These are phyloP conservation scores for Amanita pseudoporphyria DNA, from an alignment of 768 basidiomycete species.

Conservation along the genomic window DNA sequence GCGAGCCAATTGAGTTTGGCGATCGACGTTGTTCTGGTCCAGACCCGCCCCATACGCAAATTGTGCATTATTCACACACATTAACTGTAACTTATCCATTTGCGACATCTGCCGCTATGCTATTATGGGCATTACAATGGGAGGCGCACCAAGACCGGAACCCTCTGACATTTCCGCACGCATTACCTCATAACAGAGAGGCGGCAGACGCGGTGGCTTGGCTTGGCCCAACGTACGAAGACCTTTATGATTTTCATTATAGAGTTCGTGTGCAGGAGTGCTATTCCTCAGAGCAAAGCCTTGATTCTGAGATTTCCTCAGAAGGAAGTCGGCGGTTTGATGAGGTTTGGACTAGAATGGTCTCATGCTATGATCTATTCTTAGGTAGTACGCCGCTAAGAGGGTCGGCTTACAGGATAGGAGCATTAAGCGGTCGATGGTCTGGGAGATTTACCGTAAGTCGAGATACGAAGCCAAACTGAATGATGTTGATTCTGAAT, in stretches of 20 bases:
- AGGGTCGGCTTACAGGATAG: conserved; percentile 32
- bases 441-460: conserved; percentile 36
- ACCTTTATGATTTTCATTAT: conserved; percentile 29
- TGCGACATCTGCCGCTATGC: conserved; percentile 28
- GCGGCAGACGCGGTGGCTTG: conserved; percentile 13
- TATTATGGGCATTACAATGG: conserved; percentile 24
- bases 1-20: conserved; percentile 16
- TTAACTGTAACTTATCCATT: conserved; percentile 32
- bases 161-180: conserved; percentile 14
- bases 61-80: conserved; percentile 31
- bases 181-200: conserved; percentile 27
- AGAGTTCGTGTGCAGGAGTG: conserved; percentile 19
- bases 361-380: conserved; percentile 30
- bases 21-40: conserved; percentile 21
- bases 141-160: conserved; percentile 26
- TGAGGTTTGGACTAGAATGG: conserved; percentile 38
- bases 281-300: background rate
- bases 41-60: conserved; percentile 20
- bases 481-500: background rate
- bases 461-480: conserved; percentile 3
- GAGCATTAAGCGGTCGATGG: conserved; percentile 36
- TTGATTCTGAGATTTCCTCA: conserved; percentile 10
- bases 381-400: conserved; percentile 25
- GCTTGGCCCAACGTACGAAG: conserved; percentile 30
- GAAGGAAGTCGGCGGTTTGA: conserved; percentile 27